A percentile compares a stretch with the other conserved stretches of the same genome.
phyloP scores from a whole-genome alignment of 139 green algal genomes.

The Chlorella sorokiniana region DNA sequence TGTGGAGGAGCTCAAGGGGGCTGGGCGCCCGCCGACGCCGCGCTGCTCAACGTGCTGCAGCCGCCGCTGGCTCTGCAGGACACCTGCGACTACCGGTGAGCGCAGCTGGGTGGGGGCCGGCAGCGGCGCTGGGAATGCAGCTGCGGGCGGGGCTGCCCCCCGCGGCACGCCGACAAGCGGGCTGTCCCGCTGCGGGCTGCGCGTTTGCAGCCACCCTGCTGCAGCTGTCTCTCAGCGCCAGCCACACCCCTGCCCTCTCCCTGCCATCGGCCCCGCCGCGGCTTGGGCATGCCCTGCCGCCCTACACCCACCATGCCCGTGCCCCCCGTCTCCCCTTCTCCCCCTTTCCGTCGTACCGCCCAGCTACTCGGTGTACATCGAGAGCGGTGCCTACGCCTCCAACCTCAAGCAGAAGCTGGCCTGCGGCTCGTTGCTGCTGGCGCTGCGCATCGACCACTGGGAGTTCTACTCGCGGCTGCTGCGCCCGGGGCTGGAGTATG shows the following conservation, averaged over 20 bases:
- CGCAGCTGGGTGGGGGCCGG: background rate
- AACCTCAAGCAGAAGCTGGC: conserved; percentile 55
- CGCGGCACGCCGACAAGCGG: too few species aligned
- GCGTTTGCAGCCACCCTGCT: too few species aligned
- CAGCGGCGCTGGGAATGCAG: background rate
- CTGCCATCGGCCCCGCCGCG: background rate
- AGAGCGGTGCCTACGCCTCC: conserved; percentile 41
- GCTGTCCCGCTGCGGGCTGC: too few species aligned
- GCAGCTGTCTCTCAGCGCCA: too few species aligned
- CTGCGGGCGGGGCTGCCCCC: background rate
- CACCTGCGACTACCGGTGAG: conserved; percentile 35
- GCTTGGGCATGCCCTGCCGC: background rate
- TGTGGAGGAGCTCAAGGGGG: conserved; percentile 8
- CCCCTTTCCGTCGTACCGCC: background rate
- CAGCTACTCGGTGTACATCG: conserved; percentile 54
- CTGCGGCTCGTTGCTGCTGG: conserved; percentile 46
- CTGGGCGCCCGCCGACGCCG: conserved; percentile 28
- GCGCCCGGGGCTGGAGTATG: conserved; percentile 37
- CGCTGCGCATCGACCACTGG: conserved; percentile 32
- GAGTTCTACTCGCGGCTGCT: conserved; percentile 47
- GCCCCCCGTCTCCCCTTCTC: background rate
- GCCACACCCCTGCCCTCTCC: background rate
- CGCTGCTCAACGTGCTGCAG: conserved; percentile 28
- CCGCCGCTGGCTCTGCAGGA: conserved; percentile 39
- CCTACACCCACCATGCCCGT: background rate